Base-by-base conservation (phyloP, 176 grass and related monocot species). In the Juncus inflexus region DNA sequence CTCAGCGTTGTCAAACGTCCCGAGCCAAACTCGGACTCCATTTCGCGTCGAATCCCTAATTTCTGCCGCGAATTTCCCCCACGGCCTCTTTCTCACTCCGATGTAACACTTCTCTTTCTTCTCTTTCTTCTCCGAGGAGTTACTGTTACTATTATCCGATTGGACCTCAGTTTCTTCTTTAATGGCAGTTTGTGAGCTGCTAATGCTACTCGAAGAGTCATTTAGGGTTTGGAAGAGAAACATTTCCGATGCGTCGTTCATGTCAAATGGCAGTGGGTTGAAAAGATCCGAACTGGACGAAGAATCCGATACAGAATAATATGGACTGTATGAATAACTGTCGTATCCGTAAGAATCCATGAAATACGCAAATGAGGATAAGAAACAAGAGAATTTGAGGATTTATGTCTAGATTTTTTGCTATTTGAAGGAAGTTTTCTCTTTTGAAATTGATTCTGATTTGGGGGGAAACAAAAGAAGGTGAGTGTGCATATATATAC, bases 41-140 rank as follows among this genome's bases (percentile, higher is more conserved):
- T 86, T 90, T 42, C 84, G 80, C 0, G 91, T 90, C 5, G 91
- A 96, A 62, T 96, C 91, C 14, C 91, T 56, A 60, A 96, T 96
- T 79, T 96, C 91, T 0, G 91, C 87, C 0, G 91, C 91, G 74
- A 88, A 96, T 50, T 96, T 96, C 36, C 91, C 91, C 91, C 91
- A 96, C 0, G 91, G 91, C 0, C 91, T 82, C 82, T 72, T 86
- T 7, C 91, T 69, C 12, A 96, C 91, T n/a, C 91, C 91, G 60
- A 90, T 87, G 69, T 85, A 83, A 39, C 68, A 66, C 74, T 66
- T 75, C 40, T 56, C 41, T 37, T n/a, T 53, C 9, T 39, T 39
- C 50, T 45, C 40, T 3, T 65, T 63, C 36, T 58, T 53, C 10
- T 67, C 37, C 64, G 37, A n/a, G 7, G 16, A 54, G 3, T 2